Evolutionary conservation across 768 basidiomycete genomes (phyloP), one percentile per base, ranked within the genome.

Genomic region (Pisolithus microcarpus): DNA sequence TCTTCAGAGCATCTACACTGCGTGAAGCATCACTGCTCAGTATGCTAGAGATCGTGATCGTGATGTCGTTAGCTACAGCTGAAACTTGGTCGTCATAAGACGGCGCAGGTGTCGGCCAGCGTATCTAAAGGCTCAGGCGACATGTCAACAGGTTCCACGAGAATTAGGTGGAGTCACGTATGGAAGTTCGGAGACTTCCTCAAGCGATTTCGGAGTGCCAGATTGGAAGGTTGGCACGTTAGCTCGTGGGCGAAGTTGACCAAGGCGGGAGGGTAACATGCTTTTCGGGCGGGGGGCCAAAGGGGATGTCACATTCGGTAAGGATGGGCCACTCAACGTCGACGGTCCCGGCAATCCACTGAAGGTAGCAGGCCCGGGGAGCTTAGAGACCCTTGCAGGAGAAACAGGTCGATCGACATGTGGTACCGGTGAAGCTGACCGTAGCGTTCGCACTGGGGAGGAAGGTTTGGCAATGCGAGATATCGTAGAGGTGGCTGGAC

Each of bases 1-100:
- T 86, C 73, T 99, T 99, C 60, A 99, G 73, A 0, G 92, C 90
- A 53, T 98, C 93, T 24, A 97, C 92, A 60, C 91, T 91, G 24
- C 85, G 79, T 19, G 79, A 70, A 0, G 90, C 79, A 71, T 97
- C 91, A 54, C 84, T 88, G 63, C 89, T 91, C 44, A 94, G 75
- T 48, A 95, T 91, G 52, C 85, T 91, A 26, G 87, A 92, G 54
- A 96, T 94, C 3, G 82, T 84, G 46, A 91, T 73, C 7, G 85
- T 82, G 51, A 92, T 85, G 54, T 83, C 85, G 51, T 82, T 81
- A 67, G 65, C 49, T 54, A 5, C 38, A 42, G 52, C 52, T 28
- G 24, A 15, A 60, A 50, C 46, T 21, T 36, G 13, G 42, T 61
- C 56, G 18, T 65, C 62, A 52, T 59, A 54, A 43, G 62, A 65